phyloP scores from a whole-genome alignment of 768 basidiomycete species.

The Cubamyces sp. region DNA sequence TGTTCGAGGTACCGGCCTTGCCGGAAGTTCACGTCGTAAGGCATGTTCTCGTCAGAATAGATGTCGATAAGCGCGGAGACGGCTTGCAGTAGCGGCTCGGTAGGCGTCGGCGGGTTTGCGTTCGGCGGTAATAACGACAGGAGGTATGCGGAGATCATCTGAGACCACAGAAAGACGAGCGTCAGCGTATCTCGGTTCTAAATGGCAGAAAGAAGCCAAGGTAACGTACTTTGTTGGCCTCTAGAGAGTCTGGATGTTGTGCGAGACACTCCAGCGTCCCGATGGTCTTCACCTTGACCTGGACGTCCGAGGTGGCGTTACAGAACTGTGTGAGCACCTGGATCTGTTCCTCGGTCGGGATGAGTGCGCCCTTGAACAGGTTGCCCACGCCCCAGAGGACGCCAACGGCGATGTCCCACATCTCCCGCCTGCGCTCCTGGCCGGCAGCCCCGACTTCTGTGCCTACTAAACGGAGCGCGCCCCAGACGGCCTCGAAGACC shows the following conservation, averaged over 20 bases:
- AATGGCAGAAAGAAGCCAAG: constrained; percentile 3
- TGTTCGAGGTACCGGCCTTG: constrained; percentile 58
- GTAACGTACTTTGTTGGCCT: constrained; percentile 61
- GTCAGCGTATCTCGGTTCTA: neutral
- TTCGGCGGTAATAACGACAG: constrained; percentile 62
- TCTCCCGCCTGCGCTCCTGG: constrained; percentile 69
- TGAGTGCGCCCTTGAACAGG: constrained; percentile 71
- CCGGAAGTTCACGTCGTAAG: constrained; percentile 84
- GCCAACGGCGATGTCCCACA: constrained; percentile 81
- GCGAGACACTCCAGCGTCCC: constrained; percentile 88
- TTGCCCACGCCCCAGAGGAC: constrained; percentile 88
- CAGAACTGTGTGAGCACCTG: constrained; percentile 69
- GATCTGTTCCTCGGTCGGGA: constrained; percentile 63
- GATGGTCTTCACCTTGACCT: constrained; percentile 74
- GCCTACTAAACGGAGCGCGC: constrained; percentile 60
- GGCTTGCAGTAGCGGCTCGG: constrained; percentile 77
- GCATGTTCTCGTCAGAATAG: constrained; percentile 83
- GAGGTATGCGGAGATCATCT: constrained; percentile 70
- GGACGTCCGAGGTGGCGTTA: constrained; percentile 54
- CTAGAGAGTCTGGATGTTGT: constrained; percentile 62
- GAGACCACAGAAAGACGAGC: neutral
- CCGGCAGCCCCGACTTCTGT: constrained; percentile 58
- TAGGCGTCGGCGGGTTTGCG: constrained; percentile 47
- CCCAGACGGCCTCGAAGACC: constrained; percentile 73
- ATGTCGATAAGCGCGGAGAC: constrained; percentile 89